These are phyloP conservation scores for Cystobasidium tubakii DNA, from an alignment of 768 basidiomycete genomes.

Conservation along the genomic window DNA sequence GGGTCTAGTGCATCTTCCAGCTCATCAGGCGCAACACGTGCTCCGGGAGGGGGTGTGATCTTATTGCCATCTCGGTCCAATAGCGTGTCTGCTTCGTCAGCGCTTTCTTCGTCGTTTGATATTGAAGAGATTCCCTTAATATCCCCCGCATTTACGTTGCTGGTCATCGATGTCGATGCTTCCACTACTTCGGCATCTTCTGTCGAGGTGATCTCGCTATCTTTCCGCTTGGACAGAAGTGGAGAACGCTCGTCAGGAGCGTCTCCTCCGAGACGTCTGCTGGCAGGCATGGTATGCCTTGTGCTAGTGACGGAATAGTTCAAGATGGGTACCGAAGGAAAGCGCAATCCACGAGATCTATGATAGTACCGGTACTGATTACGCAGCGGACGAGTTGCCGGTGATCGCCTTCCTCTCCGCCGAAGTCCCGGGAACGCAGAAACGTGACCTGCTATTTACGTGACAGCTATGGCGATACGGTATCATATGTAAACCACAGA, in stretches of 20 bases:
- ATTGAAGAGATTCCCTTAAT: neutral
- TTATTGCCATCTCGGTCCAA: neutral
- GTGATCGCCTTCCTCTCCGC: neutral
- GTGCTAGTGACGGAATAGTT: too few relatives aligned
- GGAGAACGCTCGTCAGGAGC: constrained; percentile 6
- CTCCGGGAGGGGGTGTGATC: constrained; percentile 32
- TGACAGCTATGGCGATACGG: too few relatives aligned
- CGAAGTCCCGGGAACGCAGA: neutral
- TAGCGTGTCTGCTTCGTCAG: neutral
- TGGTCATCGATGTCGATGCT: neutral
- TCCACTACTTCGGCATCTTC: neutral
- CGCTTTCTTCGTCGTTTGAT: neutral
- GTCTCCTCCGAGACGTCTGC: neutral
- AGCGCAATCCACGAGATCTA: too few relatives aligned
- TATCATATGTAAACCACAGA: too few relatives aligned
- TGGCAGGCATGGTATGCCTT: neutral
- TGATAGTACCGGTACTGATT: neutral
- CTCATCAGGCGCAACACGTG: constrained; percentile 22
- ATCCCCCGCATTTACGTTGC: neutral
- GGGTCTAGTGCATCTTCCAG: constrained; percentile 34
- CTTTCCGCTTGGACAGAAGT: neutral
- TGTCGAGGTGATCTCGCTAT: neutral
- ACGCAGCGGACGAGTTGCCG: neutral
- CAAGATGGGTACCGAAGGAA: too few relatives aligned
- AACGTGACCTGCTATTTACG: neutral